These are phyloP conservation scores for Microbotryomycetes sp. DNA, from an alignment of 1,284 basidiomycete genomes.

Conservation along the genomic window DNA sequence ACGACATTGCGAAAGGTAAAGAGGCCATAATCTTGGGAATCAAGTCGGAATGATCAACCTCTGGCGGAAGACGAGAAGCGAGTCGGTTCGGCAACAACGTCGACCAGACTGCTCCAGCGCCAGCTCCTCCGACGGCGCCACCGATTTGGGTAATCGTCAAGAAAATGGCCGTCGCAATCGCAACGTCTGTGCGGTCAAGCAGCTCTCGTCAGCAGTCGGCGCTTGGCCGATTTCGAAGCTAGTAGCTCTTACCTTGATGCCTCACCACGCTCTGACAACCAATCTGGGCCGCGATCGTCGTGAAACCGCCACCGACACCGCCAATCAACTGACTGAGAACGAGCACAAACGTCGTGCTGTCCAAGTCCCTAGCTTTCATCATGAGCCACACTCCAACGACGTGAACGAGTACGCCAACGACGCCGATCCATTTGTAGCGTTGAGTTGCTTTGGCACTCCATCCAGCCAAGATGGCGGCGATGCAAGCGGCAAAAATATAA, in stretches of 20 bases:
- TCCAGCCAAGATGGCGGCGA: constrained; percentile 34
- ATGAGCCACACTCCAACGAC: constrained; percentile 36
- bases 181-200: constrained; percentile 30
- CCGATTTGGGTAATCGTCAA: constrained; percentile 38
- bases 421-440: constrained; percentile 36
- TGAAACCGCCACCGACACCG: constrained; percentile 33
- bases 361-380: constrained; percentile 35
- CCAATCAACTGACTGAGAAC: constrained; percentile 35
- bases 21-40: constrained; percentile 34
- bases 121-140: constrained; percentile 37
- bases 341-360: constrained; percentile 35
- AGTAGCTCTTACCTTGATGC: constrained; percentile 18
- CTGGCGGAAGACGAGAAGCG: constrained; percentile 17
- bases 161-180: constrained; percentile 37
- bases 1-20: constrained; percentile 33
- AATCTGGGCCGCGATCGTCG: constrained; percentile 35
- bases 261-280: constrained; percentile 36
- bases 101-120: constrained; percentile 37
- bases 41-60: constrained; percentile 8
- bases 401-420: constrained; percentile 36
- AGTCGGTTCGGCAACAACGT: constrained; percentile 32
- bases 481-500: constrained; percentile 37
- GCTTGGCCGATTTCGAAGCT: no score
- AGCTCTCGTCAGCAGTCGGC: no score
- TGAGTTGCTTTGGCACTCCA: constrained; percentile 30